Base-by-base conservation (phyloP, 305 asterid genomes). In the Plantago rigida region DNA sequence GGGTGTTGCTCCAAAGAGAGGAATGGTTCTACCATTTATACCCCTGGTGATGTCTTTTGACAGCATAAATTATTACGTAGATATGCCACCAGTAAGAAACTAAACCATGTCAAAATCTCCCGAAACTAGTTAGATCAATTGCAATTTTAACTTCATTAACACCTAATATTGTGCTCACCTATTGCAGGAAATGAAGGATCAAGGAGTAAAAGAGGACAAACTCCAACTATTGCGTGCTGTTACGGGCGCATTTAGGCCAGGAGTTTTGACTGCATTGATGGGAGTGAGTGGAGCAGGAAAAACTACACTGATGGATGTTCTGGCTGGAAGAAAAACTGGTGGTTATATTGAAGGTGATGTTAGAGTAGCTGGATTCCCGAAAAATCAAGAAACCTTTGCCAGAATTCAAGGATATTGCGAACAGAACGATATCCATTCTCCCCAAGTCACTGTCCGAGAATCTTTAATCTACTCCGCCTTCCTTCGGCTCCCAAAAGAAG, bases 271-370 rank as follows among this genome's bases (percentile, higher is more conserved):
- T 28, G 96, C 96, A 47, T 71, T 88, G 66, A 86, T 88, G 95
- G 96, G 95, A 9, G 96, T 88, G 26, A 88, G 95, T 66, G 96
- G 96, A 47, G 96, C 96, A 1, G 96, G 96, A 29, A 88, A 88
- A 73, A 88, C 96, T 53, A 88, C 95, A 0, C 50, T 88, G 49
- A 86, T 88, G 96, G 96, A 88, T 46, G 95, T 88, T 48, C 67
- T 88, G 58, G 95, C 95, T 13, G 96, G 96, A 44, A 64, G 95
- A 64, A 88, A 88, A 77, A 88, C 96, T 1, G 95, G 93, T 14
- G 95, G 96, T 24, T 82, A 86, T 47, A 77, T 86, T 31, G 87
- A 82, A 29, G 96, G 94, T 24, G 64, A 66, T 64, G 79, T 87
- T 58, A 77, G 65, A 13, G 73, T 87, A 65, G 85, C 95, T 0